These are phyloP conservation scores for Clarireedia sp. DNA, from an alignment of 2,329 filamentous ascomycete genomes.

Conservation along the genomic window DNA sequence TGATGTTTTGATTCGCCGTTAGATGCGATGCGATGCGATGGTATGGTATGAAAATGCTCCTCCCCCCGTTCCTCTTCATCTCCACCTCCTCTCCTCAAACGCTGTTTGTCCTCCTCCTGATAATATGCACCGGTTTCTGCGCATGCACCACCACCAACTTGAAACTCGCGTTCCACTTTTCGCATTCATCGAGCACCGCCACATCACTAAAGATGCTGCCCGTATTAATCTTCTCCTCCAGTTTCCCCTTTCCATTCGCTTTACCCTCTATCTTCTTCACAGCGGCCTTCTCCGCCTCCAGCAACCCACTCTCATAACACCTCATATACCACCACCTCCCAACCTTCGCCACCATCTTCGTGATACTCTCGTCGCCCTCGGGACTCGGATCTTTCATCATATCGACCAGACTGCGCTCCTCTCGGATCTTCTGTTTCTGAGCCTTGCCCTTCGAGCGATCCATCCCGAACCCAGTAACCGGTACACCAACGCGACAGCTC, in stretches of 20 bases:
- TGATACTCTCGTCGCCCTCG: conserved; percentile 74
- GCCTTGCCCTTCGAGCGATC: conserved; percentile 8
- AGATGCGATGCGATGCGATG: too few relatives aligned
- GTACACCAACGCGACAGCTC: conserved; percentile 69
- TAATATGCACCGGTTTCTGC: conserved; percentile 24
- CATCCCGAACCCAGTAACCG: conserved; percentile 51
- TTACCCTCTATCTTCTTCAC: background rate
- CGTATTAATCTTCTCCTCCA: conserved; percentile 20
- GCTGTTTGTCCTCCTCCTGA: conserved; percentile 22
- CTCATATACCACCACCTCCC: conserved; percentile 94
- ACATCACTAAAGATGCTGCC: conserved; percentile 72
- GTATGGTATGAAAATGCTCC: too few relatives aligned
- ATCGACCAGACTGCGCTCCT: conserved; percentile 49
- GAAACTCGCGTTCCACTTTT: conserved; percentile 77
- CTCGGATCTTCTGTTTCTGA: conserved; percentile 10
- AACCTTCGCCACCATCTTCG: conserved; percentile 84
- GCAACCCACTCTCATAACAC: conserved; percentile 61
- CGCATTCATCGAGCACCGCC: conserved; percentile 71
- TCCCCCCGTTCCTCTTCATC: too few relatives aligned
- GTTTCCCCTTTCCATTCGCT: background rate
- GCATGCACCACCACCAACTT: conserved; percentile 85
- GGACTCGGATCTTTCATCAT: conserved; percentile 65
- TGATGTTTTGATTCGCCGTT: too few relatives aligned
- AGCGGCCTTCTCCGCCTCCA: background rate
- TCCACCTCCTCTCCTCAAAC: conserved; percentile 14